Conservation (phyloP, 2,329 filamentous ascomycete species). For the Phyllachora maydis region DNA sequence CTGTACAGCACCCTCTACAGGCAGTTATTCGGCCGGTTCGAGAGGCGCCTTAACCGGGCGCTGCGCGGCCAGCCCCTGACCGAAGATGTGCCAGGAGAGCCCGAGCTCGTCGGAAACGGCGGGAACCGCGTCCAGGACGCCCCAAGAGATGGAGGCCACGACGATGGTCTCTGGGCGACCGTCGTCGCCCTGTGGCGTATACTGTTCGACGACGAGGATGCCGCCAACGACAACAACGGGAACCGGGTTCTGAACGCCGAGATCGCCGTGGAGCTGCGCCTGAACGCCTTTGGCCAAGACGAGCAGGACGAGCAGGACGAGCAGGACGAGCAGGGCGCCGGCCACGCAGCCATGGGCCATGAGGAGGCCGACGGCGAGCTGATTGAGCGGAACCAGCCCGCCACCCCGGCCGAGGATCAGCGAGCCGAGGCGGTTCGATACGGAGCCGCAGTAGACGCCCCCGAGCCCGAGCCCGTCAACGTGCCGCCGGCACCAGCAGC, state of each 20-base stretch:
- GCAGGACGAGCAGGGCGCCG: no score
- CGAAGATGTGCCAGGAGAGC: conserved; percentile 5
- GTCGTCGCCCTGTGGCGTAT: conserved; percentile 3
- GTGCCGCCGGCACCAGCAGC: conserved; percentile 2
- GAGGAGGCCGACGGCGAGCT: no score
- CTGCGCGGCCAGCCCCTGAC: conserved; percentile 14
- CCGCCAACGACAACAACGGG: conserved; percentile 2
- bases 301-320: no score
- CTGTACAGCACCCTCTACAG: conserved; percentile 23
- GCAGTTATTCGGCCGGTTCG: conserved; percentile 22
- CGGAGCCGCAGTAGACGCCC: neutral
- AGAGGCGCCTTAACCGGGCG: conserved; percentile 24
- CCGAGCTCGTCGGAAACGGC: no score
- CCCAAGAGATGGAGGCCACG: no score
- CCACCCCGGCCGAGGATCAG: no score
- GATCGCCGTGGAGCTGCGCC: no score
- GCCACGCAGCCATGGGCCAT: no score
- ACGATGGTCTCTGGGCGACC: conserved; percentile 3
- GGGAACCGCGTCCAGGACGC: no score
- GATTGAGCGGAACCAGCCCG: no score
- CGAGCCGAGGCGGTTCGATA: conserved; percentile 8
- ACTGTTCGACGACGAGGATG: conserved; percentile 2
- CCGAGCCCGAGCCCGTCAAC: conserved; percentile 1
- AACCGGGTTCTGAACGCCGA: conserved; percentile 2
- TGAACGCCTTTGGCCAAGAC: no score